These are phyloP conservation scores for Globisporangium spinosum DNA, from an alignment of 352 stramenopile species.

Conservation along the genomic window DNA sequence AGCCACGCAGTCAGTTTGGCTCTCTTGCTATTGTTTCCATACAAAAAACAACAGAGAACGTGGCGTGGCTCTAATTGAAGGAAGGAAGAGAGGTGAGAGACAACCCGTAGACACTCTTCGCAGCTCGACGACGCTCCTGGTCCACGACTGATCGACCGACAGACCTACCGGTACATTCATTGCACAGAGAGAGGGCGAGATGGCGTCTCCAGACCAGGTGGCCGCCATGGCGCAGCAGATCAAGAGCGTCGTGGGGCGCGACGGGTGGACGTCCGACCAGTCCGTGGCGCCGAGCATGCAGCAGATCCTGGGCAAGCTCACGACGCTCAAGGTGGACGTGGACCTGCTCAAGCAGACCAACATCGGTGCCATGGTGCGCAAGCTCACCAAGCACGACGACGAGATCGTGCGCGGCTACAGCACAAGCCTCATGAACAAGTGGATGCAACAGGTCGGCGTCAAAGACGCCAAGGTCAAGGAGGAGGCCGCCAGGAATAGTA, in stretches of 20 bases:
- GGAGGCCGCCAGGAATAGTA: background rate
- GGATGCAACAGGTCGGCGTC: conserved; percentile 72
- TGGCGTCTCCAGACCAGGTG: conserved; percentile 47
- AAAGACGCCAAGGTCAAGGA: conserved; percentile 7
- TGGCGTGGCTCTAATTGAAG: conserved; percentile 1
- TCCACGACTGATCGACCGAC: background rate
- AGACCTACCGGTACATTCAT: background rate
- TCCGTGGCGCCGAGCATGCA: conserved; percentile 62
- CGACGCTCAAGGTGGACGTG: conserved; percentile 71
- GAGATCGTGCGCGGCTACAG: conserved; percentile 80
- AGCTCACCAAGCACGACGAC: conserved; percentile 84
- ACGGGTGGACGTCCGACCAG: conserved; percentile 61
- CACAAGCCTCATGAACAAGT: conserved; percentile 77
- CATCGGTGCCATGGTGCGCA: conserved; percentile 80
- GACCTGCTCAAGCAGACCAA: conserved; percentile 71
- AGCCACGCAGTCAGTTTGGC: conserved; percentile 4
- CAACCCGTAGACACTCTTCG: background rate
- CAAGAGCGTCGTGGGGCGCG: conserved; percentile 49
- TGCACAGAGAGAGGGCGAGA: conserved; percentile 18
- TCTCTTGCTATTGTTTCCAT: background rate
- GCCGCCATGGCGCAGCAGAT: conserved; percentile 69
- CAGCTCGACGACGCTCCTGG: background rate
- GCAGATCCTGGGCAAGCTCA: conserved; percentile 65
- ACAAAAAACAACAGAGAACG: conserved; percentile 13
- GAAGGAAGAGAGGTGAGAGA: background rate